Evolutionary conservation across 441 rosid species (phyloP).

Genomic region (Eutrema salsugineum): DNA sequence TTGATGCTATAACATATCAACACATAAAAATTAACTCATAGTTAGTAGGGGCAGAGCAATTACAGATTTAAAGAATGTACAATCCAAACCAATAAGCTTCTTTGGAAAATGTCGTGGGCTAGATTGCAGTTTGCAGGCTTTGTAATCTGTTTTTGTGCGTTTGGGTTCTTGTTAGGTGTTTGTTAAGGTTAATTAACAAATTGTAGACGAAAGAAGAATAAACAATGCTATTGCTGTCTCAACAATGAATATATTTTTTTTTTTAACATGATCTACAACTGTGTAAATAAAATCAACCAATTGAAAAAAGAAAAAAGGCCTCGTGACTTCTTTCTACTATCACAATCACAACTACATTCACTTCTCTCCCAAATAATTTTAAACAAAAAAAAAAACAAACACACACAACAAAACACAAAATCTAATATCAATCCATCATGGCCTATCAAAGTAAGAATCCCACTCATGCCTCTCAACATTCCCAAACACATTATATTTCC

Average conservation of each 20-base stretch:
- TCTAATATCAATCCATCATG: neutral
- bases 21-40: too few species aligned
- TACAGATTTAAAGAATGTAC: too few species aligned
- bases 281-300: neutral
- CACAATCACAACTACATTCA: conserved; percentile 14
- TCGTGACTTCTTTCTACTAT: conserved; percentile 3
- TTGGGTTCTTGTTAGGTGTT: too few species aligned
- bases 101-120: too few species aligned
- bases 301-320: neutral
- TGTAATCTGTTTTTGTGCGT: too few species aligned
- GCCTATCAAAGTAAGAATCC: conserved; percentile 47
- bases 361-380: neutral
- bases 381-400: neutral
- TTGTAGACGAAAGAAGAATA: too few species aligned
- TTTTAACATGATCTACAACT: neutral
- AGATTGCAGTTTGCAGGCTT: too few species aligned
- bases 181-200: too few species aligned
- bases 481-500: conserved; percentile 70
- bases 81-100: too few species aligned
- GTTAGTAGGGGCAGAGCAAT: too few species aligned
- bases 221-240: too few species aligned
- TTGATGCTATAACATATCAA: neutral
- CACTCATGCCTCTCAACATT: conserved; percentile 50
- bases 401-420: conserved; percentile 4
- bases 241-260: too few species aligned